phyloP scores from a whole-genome alignment of 78 protist species.

The Protostelium mycophagum region DNA sequence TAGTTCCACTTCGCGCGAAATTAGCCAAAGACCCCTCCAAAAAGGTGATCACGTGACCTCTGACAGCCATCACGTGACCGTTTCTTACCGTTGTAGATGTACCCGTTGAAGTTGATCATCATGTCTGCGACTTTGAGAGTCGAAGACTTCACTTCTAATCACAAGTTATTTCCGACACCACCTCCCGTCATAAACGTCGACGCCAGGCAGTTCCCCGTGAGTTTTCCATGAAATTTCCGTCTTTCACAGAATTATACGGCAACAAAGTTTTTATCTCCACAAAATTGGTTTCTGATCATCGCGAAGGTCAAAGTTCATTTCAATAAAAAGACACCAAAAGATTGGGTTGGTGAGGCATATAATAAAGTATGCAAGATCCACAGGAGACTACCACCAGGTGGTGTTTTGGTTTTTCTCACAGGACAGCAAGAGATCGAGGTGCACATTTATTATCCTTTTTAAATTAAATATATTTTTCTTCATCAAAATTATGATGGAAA shows the following conservation, averaged over 20 bases:
- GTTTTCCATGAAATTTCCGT: not conserved
- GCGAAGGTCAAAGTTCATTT: slow-evolving; percentile 83
- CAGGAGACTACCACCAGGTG: slow-evolving; percentile 88
- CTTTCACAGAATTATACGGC: not conserved
- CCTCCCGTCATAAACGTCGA: slow-evolving; percentile 82
- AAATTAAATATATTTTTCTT: too few species aligned
- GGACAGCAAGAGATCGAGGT: slow-evolving; percentile 89
- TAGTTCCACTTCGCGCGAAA: slow-evolving; percentile 80
- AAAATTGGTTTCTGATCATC: not conserved
- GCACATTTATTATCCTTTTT: too few species aligned
- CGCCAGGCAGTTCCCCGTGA: slow-evolving; percentile 80
- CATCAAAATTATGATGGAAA: too few species aligned
- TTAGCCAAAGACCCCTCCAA: slow-evolving; percentile 5
- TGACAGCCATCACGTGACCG: not conserved
- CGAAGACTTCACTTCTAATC: slow-evolving; percentile 81
- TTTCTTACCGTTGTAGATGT: not conserved
- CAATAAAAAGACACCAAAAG: slow-evolving; percentile 59
- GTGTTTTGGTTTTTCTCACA: slow-evolving; percentile 92
- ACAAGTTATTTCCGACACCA: slow-evolving; percentile 55
- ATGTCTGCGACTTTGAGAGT: slow-evolving; percentile 98
- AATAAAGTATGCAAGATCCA: slow-evolving; percentile 82
- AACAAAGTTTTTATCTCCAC: not conserved
- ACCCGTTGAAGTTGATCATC: slow-evolving; percentile 93
- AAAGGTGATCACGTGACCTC: not conserved
- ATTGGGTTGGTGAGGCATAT: slow-evolving; percentile 73